Conservation (phyloP, 176 grass and related monocot genomes). For the Miscanthus lutarioriparius region DNA sequence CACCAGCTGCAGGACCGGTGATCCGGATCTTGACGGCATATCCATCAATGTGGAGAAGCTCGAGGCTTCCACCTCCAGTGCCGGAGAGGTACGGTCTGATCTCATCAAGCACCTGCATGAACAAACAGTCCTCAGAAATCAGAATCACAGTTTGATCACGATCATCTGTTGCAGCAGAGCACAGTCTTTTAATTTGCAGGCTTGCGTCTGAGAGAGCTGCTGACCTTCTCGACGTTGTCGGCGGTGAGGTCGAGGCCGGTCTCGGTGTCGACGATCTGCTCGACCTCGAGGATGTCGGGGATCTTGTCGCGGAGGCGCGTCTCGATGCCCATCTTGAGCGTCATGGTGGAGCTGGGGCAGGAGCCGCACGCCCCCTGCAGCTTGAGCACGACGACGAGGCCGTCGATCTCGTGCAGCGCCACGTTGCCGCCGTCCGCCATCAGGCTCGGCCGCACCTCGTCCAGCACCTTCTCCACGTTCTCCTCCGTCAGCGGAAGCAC, state of each 20-base stretch:
- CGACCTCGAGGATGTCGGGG: constrained; percentile 74
- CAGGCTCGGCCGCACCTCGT: constrained; percentile 81
- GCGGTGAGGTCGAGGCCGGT: constrained; percentile 87
- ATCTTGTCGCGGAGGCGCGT: constrained; percentile 94
- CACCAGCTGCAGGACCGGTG: constrained; percentile 77
- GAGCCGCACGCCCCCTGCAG: constrained; percentile 95
- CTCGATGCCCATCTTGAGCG: constrained; percentile 97
- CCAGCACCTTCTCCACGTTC: constrained; percentile 88
- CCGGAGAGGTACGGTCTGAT: constrained; percentile 94
- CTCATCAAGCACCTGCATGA: constrained; percentile 75
- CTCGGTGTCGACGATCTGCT: constrained; percentile 89
- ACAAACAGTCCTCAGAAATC: constrained; percentile 22
- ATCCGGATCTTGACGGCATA: constrained; percentile 75
- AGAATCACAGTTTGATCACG: neutral
- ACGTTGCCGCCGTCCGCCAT: constrained; percentile 96
- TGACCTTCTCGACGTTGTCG: constrained; percentile 89
- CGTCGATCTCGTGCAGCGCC: constrained; percentile 91
- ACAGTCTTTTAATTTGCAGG: neutral
- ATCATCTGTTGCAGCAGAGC: neutral
- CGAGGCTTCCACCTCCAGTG: constrained; percentile 83
- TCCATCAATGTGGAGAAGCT: constrained; percentile 65
- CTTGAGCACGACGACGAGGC: constrained; percentile 87
- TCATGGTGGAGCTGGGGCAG: constrained; percentile 98
- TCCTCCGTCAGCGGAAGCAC: constrained; percentile 83
- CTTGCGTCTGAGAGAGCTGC: neutral